Evolutionary conservation across 2,329 filamentous ascomycete genomes (phyloP).

Genomic region (Samsoniella hepiali): DNA sequence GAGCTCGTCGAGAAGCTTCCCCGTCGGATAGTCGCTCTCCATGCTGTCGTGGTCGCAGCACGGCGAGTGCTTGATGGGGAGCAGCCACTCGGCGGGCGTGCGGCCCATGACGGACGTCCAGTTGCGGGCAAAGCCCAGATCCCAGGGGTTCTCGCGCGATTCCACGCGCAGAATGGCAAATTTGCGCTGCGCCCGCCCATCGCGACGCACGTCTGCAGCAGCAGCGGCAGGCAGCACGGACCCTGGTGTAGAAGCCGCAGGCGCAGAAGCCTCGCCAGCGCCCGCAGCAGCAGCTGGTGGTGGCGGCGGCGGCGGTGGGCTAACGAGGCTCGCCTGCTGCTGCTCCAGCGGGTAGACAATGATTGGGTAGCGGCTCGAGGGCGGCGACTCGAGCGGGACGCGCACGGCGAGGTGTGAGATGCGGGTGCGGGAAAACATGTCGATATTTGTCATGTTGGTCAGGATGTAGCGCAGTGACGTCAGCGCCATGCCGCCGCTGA

Average conservation of each 20-base stretch:
- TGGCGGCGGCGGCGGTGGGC: slow-evolving; percentile 17
- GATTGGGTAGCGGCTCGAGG: slow-evolving; percentile 44
- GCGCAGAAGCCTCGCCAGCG: background rate
- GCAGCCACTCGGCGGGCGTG: slow-evolving; percentile 69
- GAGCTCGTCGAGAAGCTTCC: slow-evolving; percentile 56
- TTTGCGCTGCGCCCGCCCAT: slow-evolving; percentile 53
- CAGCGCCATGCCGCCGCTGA: slow-evolving; percentile 71
- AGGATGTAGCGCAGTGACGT: slow-evolving; percentile 69
- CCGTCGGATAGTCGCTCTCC: slow-evolving; percentile 66
- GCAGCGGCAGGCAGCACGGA: background rate
- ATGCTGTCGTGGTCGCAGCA: slow-evolving; percentile 65
- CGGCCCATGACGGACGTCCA: slow-evolving; percentile 78
- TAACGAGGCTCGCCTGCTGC: slow-evolving; percentile 26
- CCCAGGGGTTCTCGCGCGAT: slow-evolving; percentile 80
- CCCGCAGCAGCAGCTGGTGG: slow-evolving; percentile 8
- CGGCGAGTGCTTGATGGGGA: slow-evolving; percentile 73
- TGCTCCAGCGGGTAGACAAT: slow-evolving; percentile 59
- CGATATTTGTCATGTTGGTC: slow-evolving; percentile 79
- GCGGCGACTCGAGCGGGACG: slow-evolving; percentile 51
- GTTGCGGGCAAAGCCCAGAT: slow-evolving; percentile 68
- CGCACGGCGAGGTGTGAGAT: slow-evolving; percentile 73
- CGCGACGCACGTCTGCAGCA: slow-evolving; percentile 28
- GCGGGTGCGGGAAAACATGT: slow-evolving; percentile 63
- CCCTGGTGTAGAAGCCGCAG: background rate
- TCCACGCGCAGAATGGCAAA: slow-evolving; percentile 77